Conservation (phyloP, 1,284 basidiomycete species). For the Pyrrhoderma lamaoense region DNA sequence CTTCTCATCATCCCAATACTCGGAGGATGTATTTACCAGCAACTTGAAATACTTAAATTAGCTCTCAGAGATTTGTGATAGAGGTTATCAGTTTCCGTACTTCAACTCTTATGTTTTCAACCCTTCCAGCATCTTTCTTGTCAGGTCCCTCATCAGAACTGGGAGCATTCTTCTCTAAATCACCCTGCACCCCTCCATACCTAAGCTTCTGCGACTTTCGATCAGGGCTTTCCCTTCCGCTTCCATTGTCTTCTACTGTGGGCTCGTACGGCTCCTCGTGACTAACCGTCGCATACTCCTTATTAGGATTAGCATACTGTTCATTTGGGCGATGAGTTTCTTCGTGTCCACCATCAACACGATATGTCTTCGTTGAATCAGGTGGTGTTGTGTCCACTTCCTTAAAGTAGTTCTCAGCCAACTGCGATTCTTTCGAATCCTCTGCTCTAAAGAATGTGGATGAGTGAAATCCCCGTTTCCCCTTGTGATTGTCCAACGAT, state of each 20-base stretch:
- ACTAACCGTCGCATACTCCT: conserved; percentile 16
- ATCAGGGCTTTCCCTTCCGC: conserved; percentile 7
- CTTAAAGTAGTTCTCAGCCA: conserved; percentile 14
- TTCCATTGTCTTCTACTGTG: background rate
- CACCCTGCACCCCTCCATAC: conserved; percentile 13
- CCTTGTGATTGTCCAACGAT: background rate
- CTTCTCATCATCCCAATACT: too few species aligned
- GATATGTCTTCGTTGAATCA: conserved; percentile 11
- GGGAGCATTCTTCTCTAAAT: conserved; percentile 1
- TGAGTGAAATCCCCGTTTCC: conserved; percentile 11
- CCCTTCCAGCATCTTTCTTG: conserved; percentile 9
- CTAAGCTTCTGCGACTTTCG: conserved; percentile 14
- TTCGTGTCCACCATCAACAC: background rate
- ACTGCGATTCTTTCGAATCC: background rate
- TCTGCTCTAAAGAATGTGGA: background rate
- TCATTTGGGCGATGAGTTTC: conserved; percentile 15
- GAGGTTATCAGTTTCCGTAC: too few species aligned
- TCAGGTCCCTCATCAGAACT: conserved; percentile 6
- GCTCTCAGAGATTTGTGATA: too few species aligned
- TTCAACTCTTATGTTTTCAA: background rate
- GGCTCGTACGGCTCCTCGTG: conserved; percentile 17
- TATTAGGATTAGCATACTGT: conserved; percentile 15
- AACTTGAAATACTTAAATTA: too few species aligned
- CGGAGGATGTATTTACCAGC: too few species aligned
- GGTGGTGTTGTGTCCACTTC: conserved; percentile 14